Percentiles rank a stretch among this genome's conserved stretches.
These are phyloP conservation scores for Rehmannia glutinosa DNA, from an alignment of 257 asterid genomes.

Conservation along the genomic window DNA sequence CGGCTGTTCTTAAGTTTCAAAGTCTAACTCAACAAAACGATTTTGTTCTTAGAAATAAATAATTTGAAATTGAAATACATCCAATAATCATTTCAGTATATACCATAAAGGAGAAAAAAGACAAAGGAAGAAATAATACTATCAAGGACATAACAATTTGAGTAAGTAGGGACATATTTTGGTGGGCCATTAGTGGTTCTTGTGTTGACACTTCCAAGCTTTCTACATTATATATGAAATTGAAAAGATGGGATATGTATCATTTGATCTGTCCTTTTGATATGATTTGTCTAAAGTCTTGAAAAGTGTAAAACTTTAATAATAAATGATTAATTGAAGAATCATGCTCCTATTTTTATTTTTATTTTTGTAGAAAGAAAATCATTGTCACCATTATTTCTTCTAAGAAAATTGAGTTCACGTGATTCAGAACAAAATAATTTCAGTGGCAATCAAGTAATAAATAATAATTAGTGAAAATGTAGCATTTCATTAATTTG, in stretches of 20 bases:
- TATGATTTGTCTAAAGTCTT: constrained; percentile 8
- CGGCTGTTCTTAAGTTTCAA: no score
- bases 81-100: background rate
- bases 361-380: no score
- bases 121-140: background rate
- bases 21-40: no score
- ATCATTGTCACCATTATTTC: no score
- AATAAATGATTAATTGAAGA: constrained; percentile 4
- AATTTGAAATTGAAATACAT: background rate
- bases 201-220: constrained; percentile 13
- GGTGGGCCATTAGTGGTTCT: constrained; percentile 10
- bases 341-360: background rate
- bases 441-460: no score
- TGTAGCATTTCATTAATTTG: no score
- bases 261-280: constrained; percentile 18
- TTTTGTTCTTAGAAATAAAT: background rate
- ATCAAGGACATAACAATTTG: background rate
- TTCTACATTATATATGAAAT: background rate
- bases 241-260: background rate
- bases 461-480: no score
- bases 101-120: background rate
- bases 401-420: no score
- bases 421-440: no score
- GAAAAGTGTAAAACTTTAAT: background rate
- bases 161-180: constrained; percentile 2